Conservation (phyloP, 441 rosid genomes). For the Adansonia rubrostipa region DNA sequence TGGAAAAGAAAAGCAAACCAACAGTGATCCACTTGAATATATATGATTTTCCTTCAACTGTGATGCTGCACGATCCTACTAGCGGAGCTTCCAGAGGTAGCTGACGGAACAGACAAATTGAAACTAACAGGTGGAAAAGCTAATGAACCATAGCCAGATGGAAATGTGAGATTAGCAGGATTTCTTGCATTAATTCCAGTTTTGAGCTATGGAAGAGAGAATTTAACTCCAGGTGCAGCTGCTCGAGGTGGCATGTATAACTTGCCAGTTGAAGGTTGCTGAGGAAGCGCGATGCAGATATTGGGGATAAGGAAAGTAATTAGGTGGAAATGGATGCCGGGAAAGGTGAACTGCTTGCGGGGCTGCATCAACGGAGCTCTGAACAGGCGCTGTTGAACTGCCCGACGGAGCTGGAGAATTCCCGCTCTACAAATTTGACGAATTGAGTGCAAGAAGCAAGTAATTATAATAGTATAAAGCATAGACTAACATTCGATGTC, state of each 20-base stretch:
- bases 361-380: slow-evolving; percentile 55
- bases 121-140: slow-evolving; percentile 52
- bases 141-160: slow-evolving; percentile 55
- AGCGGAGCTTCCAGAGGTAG: slow-evolving; percentile 51
- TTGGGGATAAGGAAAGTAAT: slow-evolving; percentile 67
- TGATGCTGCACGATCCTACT: slow-evolving; percentile 57
- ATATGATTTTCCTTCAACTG: slow-evolving; percentile 64
- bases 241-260: slow-evolving; percentile 62
- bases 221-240: slow-evolving; percentile 59
- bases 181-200: slow-evolving; percentile 57
- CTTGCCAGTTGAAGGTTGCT: slow-evolving; percentile 63
- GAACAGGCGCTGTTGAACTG: slow-evolving; percentile 55
- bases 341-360: slow-evolving; percentile 63
- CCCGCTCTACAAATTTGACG: slow-evolving; percentile 55
- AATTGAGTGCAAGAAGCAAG: slow-evolving; percentile 29
- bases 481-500: not conserved
- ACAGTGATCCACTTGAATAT: slow-evolving; percentile 65
- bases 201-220: slow-evolving; percentile 57
- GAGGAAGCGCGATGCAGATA: slow-evolving; percentile 71
- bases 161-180: slow-evolving; percentile 52
- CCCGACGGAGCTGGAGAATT: slow-evolving; percentile 52
- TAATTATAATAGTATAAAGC: not conserved
- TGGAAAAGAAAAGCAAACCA: slow-evolving; percentile 33
- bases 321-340: slow-evolving; percentile 77
- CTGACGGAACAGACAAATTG: slow-evolving; percentile 50